Conservation (phyloP, 345 rosid genomes). For the Crucihimalaya himalaica region DNA sequence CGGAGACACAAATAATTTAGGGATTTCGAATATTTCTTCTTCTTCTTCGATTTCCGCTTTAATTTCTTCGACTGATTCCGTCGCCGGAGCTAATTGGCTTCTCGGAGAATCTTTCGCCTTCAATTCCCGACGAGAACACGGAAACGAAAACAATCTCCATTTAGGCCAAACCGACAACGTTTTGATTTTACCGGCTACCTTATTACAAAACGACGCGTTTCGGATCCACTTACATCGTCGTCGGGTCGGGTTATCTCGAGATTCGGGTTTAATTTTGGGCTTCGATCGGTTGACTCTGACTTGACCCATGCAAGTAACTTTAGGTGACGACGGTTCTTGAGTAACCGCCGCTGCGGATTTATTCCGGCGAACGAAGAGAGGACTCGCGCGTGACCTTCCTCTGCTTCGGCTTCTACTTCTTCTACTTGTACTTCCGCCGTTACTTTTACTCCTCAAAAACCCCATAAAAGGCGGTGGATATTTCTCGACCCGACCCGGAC, state of each 20-base stretch:
- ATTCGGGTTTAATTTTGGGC: conserved; percentile 33
- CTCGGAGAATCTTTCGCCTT: conserved; percentile 38
- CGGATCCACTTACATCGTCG: conserved; percentile 53
- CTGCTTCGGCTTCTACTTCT: conserved; percentile 65
- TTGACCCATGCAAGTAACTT: conserved; percentile 98
- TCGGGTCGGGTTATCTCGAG: conserved; percentile 28
- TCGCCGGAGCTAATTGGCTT: conserved; percentile 35
- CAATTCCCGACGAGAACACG: conserved; percentile 32
- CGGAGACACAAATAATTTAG: conserved; percentile 42
- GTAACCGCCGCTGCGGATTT: conserved; percentile 44
- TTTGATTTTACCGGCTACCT: conserved; percentile 31
- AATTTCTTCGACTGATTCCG: conserved; percentile 29
- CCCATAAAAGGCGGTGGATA: conserved; percentile 78
- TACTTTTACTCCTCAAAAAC: conserved; percentile 54
- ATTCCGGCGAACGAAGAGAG: conserved; percentile 71
- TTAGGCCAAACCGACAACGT: conserved; percentile 45
- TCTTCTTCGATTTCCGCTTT: conserved; percentile 35
- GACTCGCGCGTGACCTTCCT: conserved; percentile 82
- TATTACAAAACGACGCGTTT: conserved; percentile 41
- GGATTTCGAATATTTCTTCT: conserved; percentile 21
- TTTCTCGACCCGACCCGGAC: conserved; percentile 82
- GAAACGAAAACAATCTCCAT: conserved; percentile 41
- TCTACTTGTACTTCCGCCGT: conserved; percentile 26
- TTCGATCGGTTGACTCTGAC: conserved; percentile 74
- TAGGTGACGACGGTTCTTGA: conserved; percentile 90